phyloP scores from a whole-genome alignment of 306 rosid genomes.

The Trifolium pratense region DNA sequence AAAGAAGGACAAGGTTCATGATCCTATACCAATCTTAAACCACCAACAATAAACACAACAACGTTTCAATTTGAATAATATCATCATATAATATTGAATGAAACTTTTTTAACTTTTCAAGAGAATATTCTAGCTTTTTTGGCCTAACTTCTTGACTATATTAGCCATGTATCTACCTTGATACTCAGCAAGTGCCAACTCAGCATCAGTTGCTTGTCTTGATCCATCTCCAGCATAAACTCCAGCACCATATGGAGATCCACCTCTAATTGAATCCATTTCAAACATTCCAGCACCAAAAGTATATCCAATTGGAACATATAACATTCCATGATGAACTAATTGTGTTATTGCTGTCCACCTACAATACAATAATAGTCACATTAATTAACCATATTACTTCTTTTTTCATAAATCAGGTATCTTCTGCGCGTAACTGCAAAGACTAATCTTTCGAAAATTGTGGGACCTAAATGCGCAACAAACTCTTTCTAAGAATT shows the following conservation, averaged over 20 bases:
- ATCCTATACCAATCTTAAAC: slow-evolving; percentile 11
- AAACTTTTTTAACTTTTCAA: background rate
- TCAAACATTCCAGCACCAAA: slow-evolving; percentile 74
- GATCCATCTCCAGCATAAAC: slow-evolving; percentile 73
- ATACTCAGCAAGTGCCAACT: slow-evolving; percentile 72
- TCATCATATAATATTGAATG: slow-evolving; percentile 4
- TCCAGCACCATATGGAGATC: slow-evolving; percentile 85
- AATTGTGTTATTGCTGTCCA: slow-evolving; percentile 85
- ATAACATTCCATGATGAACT: slow-evolving; percentile 87
- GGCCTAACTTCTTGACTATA: slow-evolving; percentile 55
- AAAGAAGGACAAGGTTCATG: slow-evolving; percentile 12
- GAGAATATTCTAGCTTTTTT: slow-evolving; percentile 26
- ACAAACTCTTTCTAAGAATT: no score
- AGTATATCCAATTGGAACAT: slow-evolving; percentile 77
- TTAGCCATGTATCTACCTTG: slow-evolving; percentile 83
- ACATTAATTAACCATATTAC: background rate
- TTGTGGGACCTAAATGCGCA: no score
- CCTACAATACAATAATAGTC: slow-evolving; percentile 48
- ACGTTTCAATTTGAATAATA: slow-evolving; percentile 39
- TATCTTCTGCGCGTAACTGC: no score
- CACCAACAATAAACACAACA: slow-evolving; percentile 42
- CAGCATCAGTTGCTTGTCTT: slow-evolving; percentile 62
- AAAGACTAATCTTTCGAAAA: no score
- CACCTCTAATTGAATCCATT: slow-evolving; percentile 72
- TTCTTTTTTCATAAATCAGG: no score